phyloP scores from a whole-genome alignment of 2,329 filamentous ascomycete genomes.

The Aschersonia sp. region DNA sequence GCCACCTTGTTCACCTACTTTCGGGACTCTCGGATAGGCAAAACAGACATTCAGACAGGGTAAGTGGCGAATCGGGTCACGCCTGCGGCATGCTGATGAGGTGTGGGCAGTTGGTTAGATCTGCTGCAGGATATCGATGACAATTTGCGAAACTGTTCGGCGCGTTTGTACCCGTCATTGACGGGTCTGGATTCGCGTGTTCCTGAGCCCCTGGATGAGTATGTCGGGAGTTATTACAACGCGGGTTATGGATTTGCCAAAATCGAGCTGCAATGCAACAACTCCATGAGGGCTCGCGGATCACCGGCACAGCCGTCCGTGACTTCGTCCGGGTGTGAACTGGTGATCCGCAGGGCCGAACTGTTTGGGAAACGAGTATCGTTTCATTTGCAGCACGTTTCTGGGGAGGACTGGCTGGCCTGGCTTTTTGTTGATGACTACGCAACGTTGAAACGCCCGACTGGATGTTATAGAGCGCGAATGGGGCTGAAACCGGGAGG shows the following conservation, averaged over 20 bases:
- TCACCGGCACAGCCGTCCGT: slow-evolving; percentile 5
- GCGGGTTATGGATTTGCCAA: slow-evolving; percentile 8
- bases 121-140: not conserved
- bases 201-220: slow-evolving; percentile 24
- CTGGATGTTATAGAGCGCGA: slow-evolving; percentile 5
- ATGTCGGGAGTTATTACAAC: slow-evolving; percentile 25
- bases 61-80: not conserved
- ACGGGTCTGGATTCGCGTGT: slow-evolving; percentile 11
- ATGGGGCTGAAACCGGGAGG: slow-evolving; percentile 2
- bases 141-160: slow-evolving; percentile 7
- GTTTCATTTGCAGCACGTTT: slow-evolving; percentile 8
- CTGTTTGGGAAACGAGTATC: slow-evolving; percentile 8
- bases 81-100: not conserved
- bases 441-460: slow-evolving; percentile 5
- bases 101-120: slow-evolving; percentile 1
- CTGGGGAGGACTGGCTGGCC: slow-evolving; percentile 9
- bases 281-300: slow-evolving; percentile 3
- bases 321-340: slow-evolving; percentile 4
- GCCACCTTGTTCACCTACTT: slow-evolving; percentile 11
- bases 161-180: slow-evolving; percentile 6
- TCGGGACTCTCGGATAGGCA: slow-evolving; percentile 4
- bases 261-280: slow-evolving; percentile 6
- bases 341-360: slow-evolving; percentile 7
- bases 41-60: slow-evolving; percentile 6
- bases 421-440: slow-evolving; percentile 9